Percentiles rank a stretch among this genome's conserved stretches.
phyloP scores from a whole-genome alignment of 2,329 filamentous ascomycete genomes.

The Trichoderma brevicompactum region DNA sequence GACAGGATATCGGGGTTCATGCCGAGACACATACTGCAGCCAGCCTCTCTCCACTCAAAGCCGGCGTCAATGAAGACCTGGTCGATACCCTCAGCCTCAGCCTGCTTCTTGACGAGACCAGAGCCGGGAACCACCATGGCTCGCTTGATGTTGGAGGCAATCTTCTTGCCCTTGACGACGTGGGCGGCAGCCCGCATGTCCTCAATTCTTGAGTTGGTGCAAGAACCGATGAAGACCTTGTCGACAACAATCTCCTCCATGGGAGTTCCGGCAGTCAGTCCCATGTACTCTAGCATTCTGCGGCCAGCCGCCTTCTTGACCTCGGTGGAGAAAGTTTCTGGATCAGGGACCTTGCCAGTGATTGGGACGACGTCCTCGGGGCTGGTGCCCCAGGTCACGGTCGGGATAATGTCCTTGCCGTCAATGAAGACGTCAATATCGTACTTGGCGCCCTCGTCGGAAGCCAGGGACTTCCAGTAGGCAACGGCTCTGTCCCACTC shows the following conservation, averaged over 20 bases:
- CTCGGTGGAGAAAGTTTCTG: slow-evolving; percentile 81
- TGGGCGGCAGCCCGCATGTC: slow-evolving; percentile 86
- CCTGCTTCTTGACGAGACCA: slow-evolving; percentile 88
- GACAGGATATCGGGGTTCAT: slow-evolving; percentile 99
- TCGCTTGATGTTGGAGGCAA: slow-evolving; percentile 86
- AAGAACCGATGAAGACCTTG: slow-evolving; percentile 98
- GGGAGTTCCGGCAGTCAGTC: slow-evolving; percentile 78
- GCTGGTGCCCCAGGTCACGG: slow-evolving; percentile 95
- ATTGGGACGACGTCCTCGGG: slow-evolving; percentile 97
- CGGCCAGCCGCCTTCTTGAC: slow-evolving; percentile 79
- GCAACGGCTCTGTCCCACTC: slow-evolving; percentile 88
- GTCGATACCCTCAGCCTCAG: slow-evolving; percentile 89
- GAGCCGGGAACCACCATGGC: slow-evolving; percentile 97
- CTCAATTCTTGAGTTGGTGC: slow-evolving; percentile 96
- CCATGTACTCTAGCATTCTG: slow-evolving; percentile 95
- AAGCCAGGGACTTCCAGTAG: slow-evolving; percentile 87
- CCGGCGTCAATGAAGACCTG: slow-evolving; percentile 90
- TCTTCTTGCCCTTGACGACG: slow-evolving; percentile 83
- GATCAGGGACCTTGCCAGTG: slow-evolving; percentile 85
- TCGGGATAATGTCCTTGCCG: slow-evolving; percentile 89
- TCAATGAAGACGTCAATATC: slow-evolving; percentile 90
- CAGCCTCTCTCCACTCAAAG: slow-evolving; percentile 97
- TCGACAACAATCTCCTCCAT: slow-evolving; percentile 93
- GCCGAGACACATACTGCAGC: slow-evolving; percentile 98
- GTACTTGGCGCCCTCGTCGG: slow-evolving; percentile 86